A percentile compares a stretch with the other conserved stretches of the same genome.
Conservation (phyloP, 1,139 yeast species). For the Saccharomyces hybrid region DNA sequence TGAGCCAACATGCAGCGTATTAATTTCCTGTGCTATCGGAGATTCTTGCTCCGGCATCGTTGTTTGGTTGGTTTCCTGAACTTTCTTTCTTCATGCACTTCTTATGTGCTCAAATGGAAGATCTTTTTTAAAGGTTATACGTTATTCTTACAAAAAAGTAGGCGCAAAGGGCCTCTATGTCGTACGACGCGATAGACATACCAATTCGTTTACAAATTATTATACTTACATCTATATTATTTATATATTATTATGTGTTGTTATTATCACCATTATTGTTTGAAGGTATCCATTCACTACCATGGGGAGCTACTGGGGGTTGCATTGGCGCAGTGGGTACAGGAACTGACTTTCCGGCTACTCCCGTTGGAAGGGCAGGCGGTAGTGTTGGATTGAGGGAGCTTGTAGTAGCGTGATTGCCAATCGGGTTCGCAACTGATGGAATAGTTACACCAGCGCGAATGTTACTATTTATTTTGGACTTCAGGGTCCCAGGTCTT, state of each 20-base stretch:
- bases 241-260: background rate
- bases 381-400: background rate
- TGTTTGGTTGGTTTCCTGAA: background rate
- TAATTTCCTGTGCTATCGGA: background rate
- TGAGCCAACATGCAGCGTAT: background rate
- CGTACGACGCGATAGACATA: background rate
- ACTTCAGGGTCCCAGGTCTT: background rate
- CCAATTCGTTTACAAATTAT: background rate
- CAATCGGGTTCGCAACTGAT: background rate
- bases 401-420: background rate
- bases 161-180: background rate
- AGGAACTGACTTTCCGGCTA: background rate
- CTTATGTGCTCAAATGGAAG: background rate
- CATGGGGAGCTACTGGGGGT: background rate
- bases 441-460: background rate
- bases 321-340: background rate
- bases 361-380: background rate
- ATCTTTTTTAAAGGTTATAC: background rate
- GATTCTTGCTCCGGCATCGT: conserved; percentile 3
- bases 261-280: background rate
- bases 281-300: background rate
- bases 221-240: background rate
- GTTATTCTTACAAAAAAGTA: background rate
- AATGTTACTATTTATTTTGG: background rate
- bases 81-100: background rate